Evolutionary conservation across 1,284 basidiomycete genomes (phyloP).

Genomic region (Puccinia hordei): DNA sequence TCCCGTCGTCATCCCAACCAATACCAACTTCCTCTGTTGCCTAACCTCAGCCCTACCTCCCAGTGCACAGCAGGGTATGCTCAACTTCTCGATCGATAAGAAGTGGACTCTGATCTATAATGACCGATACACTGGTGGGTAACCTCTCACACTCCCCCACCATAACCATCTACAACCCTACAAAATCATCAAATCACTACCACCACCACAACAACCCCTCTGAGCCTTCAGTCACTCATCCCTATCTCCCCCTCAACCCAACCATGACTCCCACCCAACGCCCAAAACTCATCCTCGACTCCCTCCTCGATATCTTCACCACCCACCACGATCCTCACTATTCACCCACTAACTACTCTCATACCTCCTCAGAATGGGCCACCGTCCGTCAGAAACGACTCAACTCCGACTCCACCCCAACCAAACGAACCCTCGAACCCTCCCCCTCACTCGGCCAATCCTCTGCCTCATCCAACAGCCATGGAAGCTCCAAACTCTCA

Average conservation of each 20-base stretch:
- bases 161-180: too few relatives aligned
- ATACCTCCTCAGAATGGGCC: slow-evolving; percentile 27
- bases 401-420: slow-evolving; percentile 36
- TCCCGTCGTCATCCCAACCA: background rate
- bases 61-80: slow-evolving; percentile 46
- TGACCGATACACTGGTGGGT: slow-evolving; percentile 40
- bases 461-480: slow-evolving; percentile 4
- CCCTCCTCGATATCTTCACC: slow-evolving; percentile 22
- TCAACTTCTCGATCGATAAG: slow-evolving; percentile 50
- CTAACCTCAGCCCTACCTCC: slow-evolving; percentile 16
- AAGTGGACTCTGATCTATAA: slow-evolving; percentile 50
- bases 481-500: background rate
- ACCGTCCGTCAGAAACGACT: slow-evolving; percentile 31
- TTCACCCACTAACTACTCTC: background rate
- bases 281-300: slow-evolving; percentile 9
- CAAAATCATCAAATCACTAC: too few relatives aligned
- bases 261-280: slow-evolving; percentile 1
- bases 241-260: background rate
- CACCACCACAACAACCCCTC: too few relatives aligned
- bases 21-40: background rate
- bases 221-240: too few relatives aligned
- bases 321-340: background rate
- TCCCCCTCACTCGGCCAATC: slow-evolving; percentile 22
- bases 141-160: background rate
- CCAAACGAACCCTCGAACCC: slow-evolving; percentile 24